Conservation (phyloP, 2,329 filamentous ascomycete species). For the Septoria petroselini region DNA sequence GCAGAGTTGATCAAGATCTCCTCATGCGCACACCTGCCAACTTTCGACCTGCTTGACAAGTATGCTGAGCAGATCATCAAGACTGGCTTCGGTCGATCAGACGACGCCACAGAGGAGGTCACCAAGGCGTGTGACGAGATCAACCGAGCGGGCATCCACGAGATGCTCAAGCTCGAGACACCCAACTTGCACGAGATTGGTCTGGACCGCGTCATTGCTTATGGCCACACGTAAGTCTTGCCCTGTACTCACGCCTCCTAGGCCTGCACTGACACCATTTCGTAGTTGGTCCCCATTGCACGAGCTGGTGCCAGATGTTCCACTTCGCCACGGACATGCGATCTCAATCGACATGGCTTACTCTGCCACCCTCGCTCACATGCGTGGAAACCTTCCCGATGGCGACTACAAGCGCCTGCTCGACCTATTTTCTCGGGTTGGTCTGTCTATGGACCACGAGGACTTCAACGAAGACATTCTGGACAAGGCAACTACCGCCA, state of each 20-base stretch:
- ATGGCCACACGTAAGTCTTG: slow-evolving; percentile 61
- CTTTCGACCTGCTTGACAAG: slow-evolving; percentile 65
- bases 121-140: slow-evolving; percentile 62
- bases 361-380: slow-evolving; percentile 64
- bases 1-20: slow-evolving; percentile 75
- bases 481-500: slow-evolving; percentile 64
- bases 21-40: slow-evolving; percentile 63
- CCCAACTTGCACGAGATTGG: slow-evolving; percentile 72
- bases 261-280: slow-evolving; percentile 11
- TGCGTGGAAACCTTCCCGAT: slow-evolving; percentile 59
- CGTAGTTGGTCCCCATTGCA: slow-evolving; percentile 66
- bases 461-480: slow-evolving; percentile 65
- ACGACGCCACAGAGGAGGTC: slow-evolving; percentile 56
- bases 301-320: slow-evolving; percentile 65
- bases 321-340: slow-evolving; percentile 68
- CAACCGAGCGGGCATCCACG: slow-evolving; percentile 65
- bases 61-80: slow-evolving; percentile 66
- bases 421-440: slow-evolving; percentile 66
- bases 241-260: not conserved
- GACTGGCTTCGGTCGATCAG: slow-evolving; percentile 61
- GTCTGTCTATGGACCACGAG: slow-evolving; percentile 68
- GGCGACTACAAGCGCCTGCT: slow-evolving; percentile 61
- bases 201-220: slow-evolving; percentile 69
- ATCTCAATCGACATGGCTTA: slow-evolving; percentile 76
- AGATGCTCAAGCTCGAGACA: slow-evolving; percentile 71